Base-by-base conservation (phyloP, 805 yeast species). In the Candida pseudoglaebosa region DNA sequence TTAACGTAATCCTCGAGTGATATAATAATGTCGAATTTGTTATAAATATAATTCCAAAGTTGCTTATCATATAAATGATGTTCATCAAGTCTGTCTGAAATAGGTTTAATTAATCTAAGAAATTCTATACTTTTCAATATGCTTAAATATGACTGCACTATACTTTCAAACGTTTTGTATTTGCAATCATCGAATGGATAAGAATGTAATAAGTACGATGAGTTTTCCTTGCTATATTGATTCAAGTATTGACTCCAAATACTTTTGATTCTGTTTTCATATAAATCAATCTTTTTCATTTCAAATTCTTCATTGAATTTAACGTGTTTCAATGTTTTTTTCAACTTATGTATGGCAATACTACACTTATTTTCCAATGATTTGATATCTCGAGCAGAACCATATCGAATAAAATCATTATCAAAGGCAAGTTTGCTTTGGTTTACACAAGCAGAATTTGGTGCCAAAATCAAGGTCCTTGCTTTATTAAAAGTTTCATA, bases 381-480 rank as follows among this genome's bases (percentile, higher is more conserved):
- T 14, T 8, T 19, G 6, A 32, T 32, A 6, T 32, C 35, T 5
- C 19, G 22, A 16, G 12, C 14, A 20, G 13, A 9, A 17, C 35
- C 35, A 32, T 19, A 32, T n/a, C 35, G 35, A 21, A 32, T 20
- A 32, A 19, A 32, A 5, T 14, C 6, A 8, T 6, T 4, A 4
- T 10, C 24, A n/a, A 10, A 10, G 17, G 28, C 12, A 20, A 36
- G 10, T 17, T 29, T 14, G 28, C 38, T 16, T 24, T 17, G 24
- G 14, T 26, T 4, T 42, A 43, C 19, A 17, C 14, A 36, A 6
- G 30, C 14, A 3, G 32, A 17, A 21, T 33, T 39, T 9, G 58
- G 54, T 15, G 38, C 34, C 4, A 54, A 32, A 5, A 53, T 29
- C 22, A 54, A 36, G 2, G 44, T 37, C 24, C 52, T 36, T 15